A percentile compares a stretch with the other conserved stretches of the same genome.
Conservation (phyloP, 2,329 filamentous ascomycete genomes). For the Camptophora hylomeconis region DNA sequence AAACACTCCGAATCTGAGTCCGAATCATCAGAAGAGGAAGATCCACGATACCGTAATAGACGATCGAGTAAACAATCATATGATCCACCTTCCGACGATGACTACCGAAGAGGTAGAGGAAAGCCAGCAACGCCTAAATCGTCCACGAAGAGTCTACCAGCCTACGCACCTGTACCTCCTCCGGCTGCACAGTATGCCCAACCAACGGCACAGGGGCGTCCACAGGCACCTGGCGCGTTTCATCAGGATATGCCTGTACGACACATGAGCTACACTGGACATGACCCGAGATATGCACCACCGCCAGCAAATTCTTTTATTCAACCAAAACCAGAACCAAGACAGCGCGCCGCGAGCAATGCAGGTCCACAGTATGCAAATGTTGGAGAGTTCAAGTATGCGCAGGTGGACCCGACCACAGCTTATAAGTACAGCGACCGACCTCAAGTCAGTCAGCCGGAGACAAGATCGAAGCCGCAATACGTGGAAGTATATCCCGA, state of each 20-base stretch:
- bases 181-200: slow-evolving; percentile 2
- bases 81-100: slow-evolving; percentile 1
- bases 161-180: slow-evolving; percentile 1
- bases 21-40: slow-evolving; percentile 3
- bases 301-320: slow-evolving; percentile 22
- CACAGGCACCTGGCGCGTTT: slow-evolving; percentile 9
- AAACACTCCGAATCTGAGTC: slow-evolving; percentile 3
- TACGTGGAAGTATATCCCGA: slow-evolving; percentile 9
- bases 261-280: slow-evolving; percentile 20
- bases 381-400: slow-evolving; percentile 22
- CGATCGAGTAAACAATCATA: slow-evolving; percentile 1
- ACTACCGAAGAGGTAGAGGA: slow-evolving; percentile 3
- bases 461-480: slow-evolving; percentile 6
- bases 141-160: slow-evolving; percentile 1
- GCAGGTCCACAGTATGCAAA: slow-evolving; percentile 18
- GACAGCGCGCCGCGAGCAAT: slow-evolving; percentile 16
- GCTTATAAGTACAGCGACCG: slow-evolving; percentile 22
- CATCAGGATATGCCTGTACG: no score
- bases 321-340: slow-evolving; percentile 7
- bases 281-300: slow-evolving; percentile 29
- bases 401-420: slow-evolving; percentile 21
- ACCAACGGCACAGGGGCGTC: slow-evolving; percentile 33
- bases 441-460: slow-evolving; percentile 4
- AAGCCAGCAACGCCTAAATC: slow-evolving; percentile 3
- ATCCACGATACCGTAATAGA: slow-evolving; percentile 1